A percentile compares a stretch with the other conserved stretches of the same genome.
Conservation (phyloP, 2,329 filamentous ascomycete species). For the Cadophora sp. region DNA sequence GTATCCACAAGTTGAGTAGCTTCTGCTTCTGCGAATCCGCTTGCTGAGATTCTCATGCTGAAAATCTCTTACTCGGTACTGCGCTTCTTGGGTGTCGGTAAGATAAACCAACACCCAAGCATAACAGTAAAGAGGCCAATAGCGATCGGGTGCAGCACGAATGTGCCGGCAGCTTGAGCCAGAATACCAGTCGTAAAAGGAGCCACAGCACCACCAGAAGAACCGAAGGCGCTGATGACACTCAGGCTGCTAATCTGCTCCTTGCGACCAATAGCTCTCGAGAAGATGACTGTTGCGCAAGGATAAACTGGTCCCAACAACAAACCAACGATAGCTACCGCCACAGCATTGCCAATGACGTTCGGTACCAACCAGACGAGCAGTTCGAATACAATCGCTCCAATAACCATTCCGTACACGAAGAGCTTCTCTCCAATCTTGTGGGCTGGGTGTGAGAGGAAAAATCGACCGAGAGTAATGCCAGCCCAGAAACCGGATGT, state of each 20-base stretch:
- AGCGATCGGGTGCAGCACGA: conserved; percentile 62
- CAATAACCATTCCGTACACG: conserved; percentile 67
- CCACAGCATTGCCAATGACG: conserved; percentile 72
- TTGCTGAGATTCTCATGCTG: too few relatives aligned
- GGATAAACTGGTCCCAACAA: conserved; percentile 82
- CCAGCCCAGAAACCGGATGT: conserved; percentile 76
- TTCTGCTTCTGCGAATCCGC: too few relatives aligned
- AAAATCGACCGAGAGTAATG: conserved; percentile 78
- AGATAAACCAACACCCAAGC: conserved; percentile 67
- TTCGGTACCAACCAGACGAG: conserved; percentile 81
- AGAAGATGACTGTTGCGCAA: conserved; percentile 70
- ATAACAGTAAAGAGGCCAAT: conserved; percentile 70
- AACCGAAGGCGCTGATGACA: conserved; percentile 73
- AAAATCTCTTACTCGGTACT: conserved; percentile 57
- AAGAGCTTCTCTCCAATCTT: conserved; percentile 73
- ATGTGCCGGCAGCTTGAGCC: conserved; percentile 53
- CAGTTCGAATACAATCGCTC: conserved; percentile 72
- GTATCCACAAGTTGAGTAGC: too few relatives aligned
- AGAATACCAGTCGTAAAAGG: conserved; percentile 56
- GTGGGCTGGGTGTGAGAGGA: conserved; percentile 70
- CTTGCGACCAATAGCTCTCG: conserved; percentile 61
- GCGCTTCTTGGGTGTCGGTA: conserved; percentile 62
- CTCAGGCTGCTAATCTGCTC: conserved; percentile 69
- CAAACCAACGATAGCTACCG: conserved; percentile 73
- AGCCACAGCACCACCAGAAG: conserved; percentile 71